A percentile compares a stretch with the other conserved stretches of the same genome.
Conservation (phyloP, 805 yeast genomes). For the Wickerhamiella sergipiensis region DNA sequence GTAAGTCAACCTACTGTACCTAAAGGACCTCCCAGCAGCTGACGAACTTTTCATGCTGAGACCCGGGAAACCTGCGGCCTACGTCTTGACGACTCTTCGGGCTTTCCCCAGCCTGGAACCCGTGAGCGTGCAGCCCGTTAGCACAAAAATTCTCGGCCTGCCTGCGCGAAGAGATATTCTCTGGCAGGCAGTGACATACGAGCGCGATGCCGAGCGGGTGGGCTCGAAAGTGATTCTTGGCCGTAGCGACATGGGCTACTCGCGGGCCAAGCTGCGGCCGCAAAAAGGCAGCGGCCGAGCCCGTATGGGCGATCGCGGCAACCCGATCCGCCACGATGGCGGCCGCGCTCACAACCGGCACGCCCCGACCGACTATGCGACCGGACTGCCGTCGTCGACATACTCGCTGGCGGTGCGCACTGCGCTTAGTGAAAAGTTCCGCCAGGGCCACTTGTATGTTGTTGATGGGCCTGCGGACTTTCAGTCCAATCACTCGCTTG, state of each 20-base stretch:
- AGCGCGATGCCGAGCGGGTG: conserved; percentile 77
- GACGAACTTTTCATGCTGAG: conserved; percentile 9
- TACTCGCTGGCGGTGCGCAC: conserved; percentile 66
- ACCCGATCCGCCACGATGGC: conserved; percentile 84
- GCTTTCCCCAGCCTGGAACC: conserved; percentile 90
- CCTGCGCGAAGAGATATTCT: conserved; percentile 82
- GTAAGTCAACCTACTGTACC: too few relatives aligned
- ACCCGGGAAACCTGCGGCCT: conserved; percentile 38
- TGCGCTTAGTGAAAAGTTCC: conserved; percentile 72
- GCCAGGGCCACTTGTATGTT: conserved; percentile 55
- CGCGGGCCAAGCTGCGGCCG: conserved; percentile 66
- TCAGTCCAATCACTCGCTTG: conserved; percentile 25
- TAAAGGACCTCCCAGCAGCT: too few relatives aligned
- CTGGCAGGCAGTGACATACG: conserved; percentile 90
- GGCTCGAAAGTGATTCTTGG: conserved; percentile 82
- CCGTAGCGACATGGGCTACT: conserved; percentile 73
- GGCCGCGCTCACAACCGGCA: conserved; percentile 78
- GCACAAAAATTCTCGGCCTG: conserved; percentile 49
- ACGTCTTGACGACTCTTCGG: conserved; percentile 63
- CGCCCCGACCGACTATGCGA: conserved; percentile 81
- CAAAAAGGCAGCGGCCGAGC: conserved; percentile 96
- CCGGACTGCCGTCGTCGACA: conserved; percentile 58
- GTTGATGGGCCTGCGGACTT: conserved; percentile 41
- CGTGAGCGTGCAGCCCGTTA: conserved; percentile 57
- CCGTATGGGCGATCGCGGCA: conserved; percentile 89